Conservation (phyloP, 1,284 basidiomycete species). For the Sphagnurus paluster region DNA sequence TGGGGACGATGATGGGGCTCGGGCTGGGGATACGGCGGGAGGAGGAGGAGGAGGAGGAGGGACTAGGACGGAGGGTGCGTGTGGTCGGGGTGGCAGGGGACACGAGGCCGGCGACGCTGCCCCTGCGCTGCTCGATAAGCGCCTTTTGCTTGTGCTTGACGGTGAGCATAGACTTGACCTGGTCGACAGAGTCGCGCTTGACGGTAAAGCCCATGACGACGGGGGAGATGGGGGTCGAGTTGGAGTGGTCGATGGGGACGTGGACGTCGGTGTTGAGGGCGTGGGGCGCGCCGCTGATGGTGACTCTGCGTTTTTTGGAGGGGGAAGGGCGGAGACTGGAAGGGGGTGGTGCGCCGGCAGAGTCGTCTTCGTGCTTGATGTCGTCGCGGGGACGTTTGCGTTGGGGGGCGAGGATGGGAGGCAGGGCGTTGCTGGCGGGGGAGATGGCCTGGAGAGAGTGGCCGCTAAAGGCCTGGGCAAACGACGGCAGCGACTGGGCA, state of each 20-base stretch:
- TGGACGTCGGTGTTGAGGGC: slow-evolving; percentile 54
- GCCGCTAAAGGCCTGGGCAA: slow-evolving; percentile 67
- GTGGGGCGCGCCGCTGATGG: slow-evolving; percentile 59
- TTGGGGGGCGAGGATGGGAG: slow-evolving; percentile 51
- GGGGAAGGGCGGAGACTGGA: slow-evolving; percentile 48
- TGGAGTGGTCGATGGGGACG: slow-evolving; percentile 40
- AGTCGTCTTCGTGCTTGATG: slow-evolving; percentile 35
- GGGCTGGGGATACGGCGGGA: slow-evolving; percentile 32
- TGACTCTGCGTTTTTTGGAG: slow-evolving; percentile 72
- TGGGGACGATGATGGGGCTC: slow-evolving; percentile 25
- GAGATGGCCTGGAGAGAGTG: slow-evolving; percentile 51
- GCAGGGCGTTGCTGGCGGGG: slow-evolving; percentile 52
- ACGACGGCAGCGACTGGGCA: slow-evolving; percentile 70
- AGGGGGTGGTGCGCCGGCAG: slow-evolving; percentile 34
- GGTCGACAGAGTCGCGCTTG: slow-evolving; percentile 58
- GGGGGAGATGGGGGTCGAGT: slow-evolving; percentile 61
- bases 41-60: slow-evolving; percentile 21
- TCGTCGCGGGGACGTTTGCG: slow-evolving; percentile 51
- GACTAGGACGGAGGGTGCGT: too few relatives aligned
- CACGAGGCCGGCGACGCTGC: slow-evolving; percentile 48
- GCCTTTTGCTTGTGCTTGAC: slow-evolving; percentile 72
- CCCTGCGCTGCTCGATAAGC: slow-evolving; percentile 66
- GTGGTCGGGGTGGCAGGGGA: slow-evolving; percentile 24
- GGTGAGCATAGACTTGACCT: slow-evolving; percentile 59
- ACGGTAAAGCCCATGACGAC: slow-evolving; percentile 64